Percentiles rank a stretch among this genome's conserved stretches.
These are phyloP conservation scores for Tricholoma sp. DNA, from an alignment of 768 basidiomycete species.

Conservation along the genomic window DNA sequence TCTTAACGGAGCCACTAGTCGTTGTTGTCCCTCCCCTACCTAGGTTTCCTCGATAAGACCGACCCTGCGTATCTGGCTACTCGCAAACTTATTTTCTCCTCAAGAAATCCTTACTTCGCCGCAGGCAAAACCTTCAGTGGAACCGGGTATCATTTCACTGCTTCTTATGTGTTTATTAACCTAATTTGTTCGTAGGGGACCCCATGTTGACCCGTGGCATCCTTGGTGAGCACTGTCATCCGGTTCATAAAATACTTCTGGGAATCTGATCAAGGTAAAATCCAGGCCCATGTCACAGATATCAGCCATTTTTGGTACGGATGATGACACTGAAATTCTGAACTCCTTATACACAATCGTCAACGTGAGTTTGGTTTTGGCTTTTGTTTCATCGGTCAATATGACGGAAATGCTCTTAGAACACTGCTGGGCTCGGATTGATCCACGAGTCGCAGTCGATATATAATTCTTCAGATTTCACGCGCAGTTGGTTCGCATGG, in stretches of 20 bases:
- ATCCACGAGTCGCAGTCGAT: slow-evolving; percentile 74
- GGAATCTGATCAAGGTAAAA: neutral
- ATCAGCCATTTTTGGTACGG: slow-evolving; percentile 67
- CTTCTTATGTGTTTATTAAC: neutral
- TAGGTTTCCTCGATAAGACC: slow-evolving; percentile 64
- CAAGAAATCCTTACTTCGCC: slow-evolving; percentile 65
- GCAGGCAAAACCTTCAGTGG: slow-evolving; percentile 62
- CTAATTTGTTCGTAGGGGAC: slow-evolving; percentile 45
- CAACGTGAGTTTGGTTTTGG: slow-evolving; percentile 45
- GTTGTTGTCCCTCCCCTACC: slow-evolving; percentile 72
- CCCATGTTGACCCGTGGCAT: slow-evolving; percentile 67
- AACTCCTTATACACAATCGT: slow-evolving; percentile 57
- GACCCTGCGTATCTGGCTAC: slow-evolving; percentile 63
- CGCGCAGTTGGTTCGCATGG: slow-evolving; percentile 79
- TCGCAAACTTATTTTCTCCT: slow-evolving; percentile 54
- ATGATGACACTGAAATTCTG: slow-evolving; percentile 66
- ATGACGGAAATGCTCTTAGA: slow-evolving; percentile 33
- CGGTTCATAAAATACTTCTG: neutral
- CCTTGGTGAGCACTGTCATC: slow-evolving; percentile 57
- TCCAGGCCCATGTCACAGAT: slow-evolving; percentile 78
- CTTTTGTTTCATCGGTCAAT: neutral
- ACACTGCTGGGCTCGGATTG: slow-evolving; percentile 69
- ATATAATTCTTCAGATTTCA: slow-evolving; percentile 51
- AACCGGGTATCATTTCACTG: slow-evolving; percentile 47
- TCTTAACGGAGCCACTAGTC: slow-evolving; percentile 37